Evolutionary conservation across 768 basidiomycete genomes (phyloP).

Genomic region (Lyophyllum shimeji): DNA sequence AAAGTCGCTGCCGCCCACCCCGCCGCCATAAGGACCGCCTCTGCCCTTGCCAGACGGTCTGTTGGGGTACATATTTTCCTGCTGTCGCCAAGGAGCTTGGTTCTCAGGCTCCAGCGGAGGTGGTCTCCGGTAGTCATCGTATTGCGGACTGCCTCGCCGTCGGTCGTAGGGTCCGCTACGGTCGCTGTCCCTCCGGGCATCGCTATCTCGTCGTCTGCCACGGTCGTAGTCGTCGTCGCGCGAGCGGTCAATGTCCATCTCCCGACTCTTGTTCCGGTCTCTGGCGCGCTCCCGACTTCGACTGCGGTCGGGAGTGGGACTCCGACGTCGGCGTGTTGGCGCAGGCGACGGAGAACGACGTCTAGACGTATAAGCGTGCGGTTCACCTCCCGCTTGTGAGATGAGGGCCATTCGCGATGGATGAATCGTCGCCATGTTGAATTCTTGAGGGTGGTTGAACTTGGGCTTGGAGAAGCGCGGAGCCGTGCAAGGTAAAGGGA

Average conservation of each 20-base stretch:
- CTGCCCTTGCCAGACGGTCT: conserved; percentile 31
- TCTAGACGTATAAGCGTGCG: conserved; percentile 4
- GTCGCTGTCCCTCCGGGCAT: conserved; percentile 6
- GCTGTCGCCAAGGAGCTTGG: conserved; percentile 44
- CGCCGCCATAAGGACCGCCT: conserved; percentile 33
- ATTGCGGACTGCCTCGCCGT: conserved; percentile 55
- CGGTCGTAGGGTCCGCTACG: conserved; percentile 9
- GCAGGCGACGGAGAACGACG: conserved; percentile 40
- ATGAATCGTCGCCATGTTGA: conserved; percentile 16
- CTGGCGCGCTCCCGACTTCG: conserved; percentile 30
- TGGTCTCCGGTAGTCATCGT: conserved; percentile 55
- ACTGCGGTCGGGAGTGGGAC: conserved; percentile 30
- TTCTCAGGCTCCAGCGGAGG: conserved; percentile 32
- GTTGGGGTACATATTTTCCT: conserved; percentile 58
- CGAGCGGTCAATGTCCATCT: conserved; percentile 15
- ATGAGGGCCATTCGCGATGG: conserved; percentile 17
- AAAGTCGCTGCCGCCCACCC: conserved; percentile 49
- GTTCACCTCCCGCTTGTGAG: conserved; percentile 9
- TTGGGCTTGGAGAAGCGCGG: not conserved
- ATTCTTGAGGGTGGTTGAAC: not conserved
- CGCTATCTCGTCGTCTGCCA: conserved; percentile 23
- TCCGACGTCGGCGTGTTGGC: conserved; percentile 37
- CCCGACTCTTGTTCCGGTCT: conserved; percentile 25
- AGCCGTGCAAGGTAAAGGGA: too few relatives aligned
- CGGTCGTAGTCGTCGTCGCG: conserved; percentile 21